Evolutionary conservation across 257 asterid genomes (phyloP), one percentile per base, ranked within the genome.

Genomic region (Capsicum pubescens): DNA sequence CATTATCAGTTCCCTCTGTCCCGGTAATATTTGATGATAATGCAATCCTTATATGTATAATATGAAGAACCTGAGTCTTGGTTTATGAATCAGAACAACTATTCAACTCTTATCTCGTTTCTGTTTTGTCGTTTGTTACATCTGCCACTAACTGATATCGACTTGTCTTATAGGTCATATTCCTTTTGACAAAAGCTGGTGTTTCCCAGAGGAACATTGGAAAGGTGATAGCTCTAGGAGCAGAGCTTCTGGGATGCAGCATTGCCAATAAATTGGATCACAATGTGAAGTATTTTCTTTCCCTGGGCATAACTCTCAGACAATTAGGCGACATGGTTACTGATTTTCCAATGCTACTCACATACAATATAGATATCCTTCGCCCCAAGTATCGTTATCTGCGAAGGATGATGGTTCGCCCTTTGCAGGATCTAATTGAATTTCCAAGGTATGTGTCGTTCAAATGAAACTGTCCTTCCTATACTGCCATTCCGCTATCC

Each of bases 161-260:
- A 15, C 0, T 26, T 17, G 57, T 83, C 52, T 63, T 69, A 59
- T 86, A 96, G 99, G 95, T 93, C 74, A 85, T 96, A 46, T 96
- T 96, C 84, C 88, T 96, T 72, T 85, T 96, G 92, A 93, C 99
- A 15, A 92, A 91, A 83, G 99, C 98, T 14, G 98, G 98, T 48
- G 97, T 96, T 59, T 74, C 97, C 74, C 94, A 92, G 88, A 83
- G 50, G 66, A 88, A 92, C 59, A 86, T 96, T 2, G 99, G 98
- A 84, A 96, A 94, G 92, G 99, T 93, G 80, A 87, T 94, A 82
- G 99, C 95, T 52, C 85, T 89, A 61, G 93, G 77, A 63, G 98
- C 98, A 7, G 98, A 94, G 94, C 91, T 96, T 77, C 84, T 96
- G 57, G 99, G 99, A 67, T 92, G 98, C 91, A 93, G 97, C 91